phyloP scores from a whole-genome alignment of 2,329 filamentous ascomycete species.

The Sphaerulina musiva region DNA sequence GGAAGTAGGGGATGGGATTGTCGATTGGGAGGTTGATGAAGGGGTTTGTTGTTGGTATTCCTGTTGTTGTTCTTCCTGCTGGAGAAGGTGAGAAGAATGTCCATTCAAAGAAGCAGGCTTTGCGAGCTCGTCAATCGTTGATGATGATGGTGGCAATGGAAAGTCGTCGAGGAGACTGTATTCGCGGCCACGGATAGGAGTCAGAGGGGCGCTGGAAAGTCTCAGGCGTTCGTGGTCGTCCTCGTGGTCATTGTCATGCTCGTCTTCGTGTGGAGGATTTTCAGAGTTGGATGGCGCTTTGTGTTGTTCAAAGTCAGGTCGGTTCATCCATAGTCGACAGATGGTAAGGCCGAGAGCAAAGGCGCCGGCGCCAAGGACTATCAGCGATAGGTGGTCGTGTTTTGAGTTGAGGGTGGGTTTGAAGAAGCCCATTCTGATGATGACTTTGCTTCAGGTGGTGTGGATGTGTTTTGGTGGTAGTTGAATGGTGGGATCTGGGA shows the following conservation, averaged over 20 bases:
- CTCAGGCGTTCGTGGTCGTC: background rate
- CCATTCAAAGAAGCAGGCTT: background rate
- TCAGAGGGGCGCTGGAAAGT: too few species aligned
- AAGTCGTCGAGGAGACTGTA: too few species aligned
- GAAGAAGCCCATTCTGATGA: background rate
- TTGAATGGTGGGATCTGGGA: background rate
- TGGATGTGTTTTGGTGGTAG: background rate
- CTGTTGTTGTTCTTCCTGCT: too few species aligned
- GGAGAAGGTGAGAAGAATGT: background rate
- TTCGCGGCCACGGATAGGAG: too few species aligned
- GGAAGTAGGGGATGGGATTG: too few species aligned
- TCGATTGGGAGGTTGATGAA: too few species aligned
- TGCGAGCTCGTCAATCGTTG: background rate
- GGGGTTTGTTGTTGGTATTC: too few species aligned
- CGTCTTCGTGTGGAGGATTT: background rate
- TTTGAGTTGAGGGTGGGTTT: background rate
- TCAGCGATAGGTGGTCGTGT: background rate
- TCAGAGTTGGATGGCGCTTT: background rate
- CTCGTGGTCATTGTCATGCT: background rate
- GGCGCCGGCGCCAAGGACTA: background rate
- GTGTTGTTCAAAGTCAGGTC: background rate
- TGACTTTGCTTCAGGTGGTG: background rate
- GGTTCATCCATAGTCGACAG: background rate
- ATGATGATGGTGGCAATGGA: background rate
- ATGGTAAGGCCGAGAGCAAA: background rate